phyloP scores from a whole-genome alignment of 1,284 basidiomycete genomes.

The Lentinula novae-zelandiae region DNA sequence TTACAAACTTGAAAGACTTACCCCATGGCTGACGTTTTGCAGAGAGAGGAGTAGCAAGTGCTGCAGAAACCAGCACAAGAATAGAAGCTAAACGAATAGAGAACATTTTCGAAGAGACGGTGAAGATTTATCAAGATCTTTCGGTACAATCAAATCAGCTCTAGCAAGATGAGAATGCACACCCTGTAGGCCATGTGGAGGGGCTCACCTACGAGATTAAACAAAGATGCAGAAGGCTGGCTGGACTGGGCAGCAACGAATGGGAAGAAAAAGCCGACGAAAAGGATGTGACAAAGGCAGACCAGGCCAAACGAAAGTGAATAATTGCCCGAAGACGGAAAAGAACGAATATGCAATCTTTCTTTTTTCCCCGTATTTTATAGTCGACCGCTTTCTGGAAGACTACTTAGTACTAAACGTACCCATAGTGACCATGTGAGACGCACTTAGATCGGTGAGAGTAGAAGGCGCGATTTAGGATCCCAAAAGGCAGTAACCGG shows the following conservation, averaged over 20 bases:
- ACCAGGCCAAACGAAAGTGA: constrained; percentile 13
- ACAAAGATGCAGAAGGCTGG: neutral
- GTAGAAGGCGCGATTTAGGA: neutral
- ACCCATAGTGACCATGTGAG: constrained; percentile 4
- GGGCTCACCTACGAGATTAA: neutral
- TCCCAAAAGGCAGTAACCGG: neutral
- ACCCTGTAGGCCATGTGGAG: neutral
- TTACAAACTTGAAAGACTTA: neutral
- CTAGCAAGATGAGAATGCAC: neutral
- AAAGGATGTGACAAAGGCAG: constrained; percentile 9
- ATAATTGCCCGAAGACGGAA: neutral
- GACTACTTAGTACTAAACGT: neutral
- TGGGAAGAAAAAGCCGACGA: constrained; percentile 3
- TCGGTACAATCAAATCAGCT: neutral
- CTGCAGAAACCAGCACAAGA: constrained; percentile 7
- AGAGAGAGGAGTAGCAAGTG: constrained; percentile 3
- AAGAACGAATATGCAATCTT: neutral
- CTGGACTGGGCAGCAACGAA: constrained; percentile 12
- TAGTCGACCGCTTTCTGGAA: neutral
- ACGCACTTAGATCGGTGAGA: neutral
- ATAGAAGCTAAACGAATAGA: constrained; percentile 5
- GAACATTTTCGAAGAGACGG: constrained; percentile 7
- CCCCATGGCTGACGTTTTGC: constrained; percentile 9
- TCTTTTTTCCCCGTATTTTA: neutral
- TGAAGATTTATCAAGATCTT: neutral